Conservation (phyloP, 2,329 filamentous ascomycete species). For the Catunica adiposa region DNA sequence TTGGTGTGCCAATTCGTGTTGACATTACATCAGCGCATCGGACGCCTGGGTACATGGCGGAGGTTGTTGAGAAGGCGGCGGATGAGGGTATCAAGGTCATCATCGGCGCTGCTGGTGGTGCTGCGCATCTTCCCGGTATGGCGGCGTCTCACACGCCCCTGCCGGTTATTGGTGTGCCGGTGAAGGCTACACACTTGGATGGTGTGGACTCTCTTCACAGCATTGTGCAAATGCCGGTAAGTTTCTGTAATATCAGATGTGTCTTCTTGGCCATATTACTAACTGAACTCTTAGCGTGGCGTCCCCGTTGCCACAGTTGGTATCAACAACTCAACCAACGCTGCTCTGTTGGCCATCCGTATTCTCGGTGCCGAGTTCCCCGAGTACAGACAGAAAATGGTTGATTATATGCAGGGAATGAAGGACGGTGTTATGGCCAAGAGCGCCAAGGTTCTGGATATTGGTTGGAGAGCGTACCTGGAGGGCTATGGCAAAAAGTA, state of each 20-base stretch:
- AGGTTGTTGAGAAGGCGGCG: constrained; percentile 47
- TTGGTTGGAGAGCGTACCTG: constrained; percentile 41
- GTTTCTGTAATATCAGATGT: constrained; percentile 27
- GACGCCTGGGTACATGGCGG: constrained; percentile 53
- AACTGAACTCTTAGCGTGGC: constrained; percentile 26
- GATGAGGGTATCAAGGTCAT: constrained; percentile 53
- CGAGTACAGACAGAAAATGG: constrained; percentile 40
- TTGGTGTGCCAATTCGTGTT: constrained; percentile 54
- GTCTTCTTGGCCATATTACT: constrained; percentile 21
- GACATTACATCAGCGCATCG: constrained; percentile 69
- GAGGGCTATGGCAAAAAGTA: constrained; percentile 18
- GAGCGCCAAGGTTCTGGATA: constrained; percentile 37
- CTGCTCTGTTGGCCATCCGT: constrained; percentile 52
- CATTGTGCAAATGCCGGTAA: constrained; percentile 18
- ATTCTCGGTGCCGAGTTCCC: constrained; percentile 45
- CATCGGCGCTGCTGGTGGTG: constrained; percentile 60
- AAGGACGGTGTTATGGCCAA: constrained; percentile 48
- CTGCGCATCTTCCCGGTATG: constrained; percentile 62
- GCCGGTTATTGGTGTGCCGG: constrained; percentile 62
- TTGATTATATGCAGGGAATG: constrained; percentile 45
- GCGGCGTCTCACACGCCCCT: constrained; percentile 51
- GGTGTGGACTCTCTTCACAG: constrained; percentile 6
- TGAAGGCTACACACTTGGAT: constrained; percentile 45
- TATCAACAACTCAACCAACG: constrained; percentile 68
- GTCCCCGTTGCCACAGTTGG: constrained; percentile 60